Conservation (phyloP, 805 yeast species). For the Saturnispora saitoi region DNA sequence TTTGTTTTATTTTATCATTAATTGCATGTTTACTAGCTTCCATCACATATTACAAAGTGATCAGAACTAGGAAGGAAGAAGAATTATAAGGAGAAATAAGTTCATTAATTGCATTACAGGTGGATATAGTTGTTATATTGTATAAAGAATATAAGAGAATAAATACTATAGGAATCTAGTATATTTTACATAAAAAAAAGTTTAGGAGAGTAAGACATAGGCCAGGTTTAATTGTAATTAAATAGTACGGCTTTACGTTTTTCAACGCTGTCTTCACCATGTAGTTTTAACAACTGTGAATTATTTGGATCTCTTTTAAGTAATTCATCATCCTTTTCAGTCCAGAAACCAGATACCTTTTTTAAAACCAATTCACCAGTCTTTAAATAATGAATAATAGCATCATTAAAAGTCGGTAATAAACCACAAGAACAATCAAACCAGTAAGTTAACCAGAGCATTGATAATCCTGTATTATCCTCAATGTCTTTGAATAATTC, state of each 20-base stretch:
- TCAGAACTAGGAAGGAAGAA: neutral
- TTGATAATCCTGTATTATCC: conserved; percentile 24
- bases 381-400: conserved; percentile 23
- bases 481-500: conserved; percentile 24
- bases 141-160: neutral
- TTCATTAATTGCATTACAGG: neutral
- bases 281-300: conserved; percentile 21
- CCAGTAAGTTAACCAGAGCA: conserved; percentile 29
- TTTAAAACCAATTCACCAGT: conserved; percentile 24
- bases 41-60: conserved; percentile 5
- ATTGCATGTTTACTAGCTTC: conserved; percentile 7
- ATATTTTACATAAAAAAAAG: too few relatives aligned
- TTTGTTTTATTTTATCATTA: conserved; percentile 11
- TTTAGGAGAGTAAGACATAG: too few relatives aligned
- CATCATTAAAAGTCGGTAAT: conserved; percentile 24
- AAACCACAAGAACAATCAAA: conserved; percentile 30
- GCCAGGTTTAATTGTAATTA: neutral
- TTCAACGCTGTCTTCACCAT: conserved; percentile 25
- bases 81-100: neutral
- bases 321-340: conserved; percentile 26
- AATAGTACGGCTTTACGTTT: conserved; percentile 27
- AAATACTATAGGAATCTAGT: too few relatives aligned
- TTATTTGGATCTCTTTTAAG: conserved; percentile 19
- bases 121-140: neutral
- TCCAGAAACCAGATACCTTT: conserved; percentile 26